A percentile compares a stretch with the other conserved stretches of the same genome.
These are phyloP conservation scores for Phytophthora pinifolia DNA, from an alignment of 352 stramenopile genomes.

Conservation along the genomic window DNA sequence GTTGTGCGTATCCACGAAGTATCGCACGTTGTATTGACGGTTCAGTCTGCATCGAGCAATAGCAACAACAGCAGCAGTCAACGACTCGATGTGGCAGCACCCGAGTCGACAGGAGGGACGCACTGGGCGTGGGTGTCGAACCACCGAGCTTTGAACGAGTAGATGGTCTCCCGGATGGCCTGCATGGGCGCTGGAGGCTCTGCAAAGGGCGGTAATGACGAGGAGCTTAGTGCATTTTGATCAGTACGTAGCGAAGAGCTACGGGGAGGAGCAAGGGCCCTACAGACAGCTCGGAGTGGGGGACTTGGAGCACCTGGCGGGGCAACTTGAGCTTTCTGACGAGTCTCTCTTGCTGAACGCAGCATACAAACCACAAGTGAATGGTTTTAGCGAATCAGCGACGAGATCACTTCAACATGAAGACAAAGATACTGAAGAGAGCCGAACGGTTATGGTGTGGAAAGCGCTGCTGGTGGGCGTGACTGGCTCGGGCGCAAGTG, in stretches of 20 bases:
- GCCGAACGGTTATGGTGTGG: constrained; percentile 1
- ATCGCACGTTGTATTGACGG: constrained; percentile 76
- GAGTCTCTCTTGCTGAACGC: constrained; percentile 2
- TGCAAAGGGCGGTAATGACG: too few relatives aligned
- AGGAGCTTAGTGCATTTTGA: background rate
- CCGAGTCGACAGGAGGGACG: background rate
- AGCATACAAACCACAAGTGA: constrained; percentile 2
- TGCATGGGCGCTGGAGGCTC: constrained; percentile 36
- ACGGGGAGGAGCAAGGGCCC: too few relatives aligned
- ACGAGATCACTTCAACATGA: background rate
- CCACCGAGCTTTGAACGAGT: constrained; percentile 82
- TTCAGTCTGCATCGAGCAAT: constrained; percentile 45
- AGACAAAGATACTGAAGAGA: background rate
- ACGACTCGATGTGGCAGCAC: background rate
- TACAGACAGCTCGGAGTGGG: too few relatives aligned
- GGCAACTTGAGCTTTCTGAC: too few relatives aligned
- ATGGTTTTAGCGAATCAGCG: constrained; percentile 14
- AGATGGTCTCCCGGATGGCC: constrained; percentile 67
- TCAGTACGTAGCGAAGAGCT: too few relatives aligned
- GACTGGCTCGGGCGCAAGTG: background rate
- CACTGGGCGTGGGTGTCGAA: constrained; percentile 81
- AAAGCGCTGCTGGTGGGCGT: background rate
- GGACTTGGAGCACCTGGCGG: background rate
- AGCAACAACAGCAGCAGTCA: constrained; percentile 9
- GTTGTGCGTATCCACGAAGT: constrained; percentile 77